Percentiles rank a stretch among this genome's conserved stretches.
These are phyloP conservation scores for Backusella tuberculispora DNA, from an alignment of 192 early-diverging fungal species.

Conservation along the genomic window DNA sequence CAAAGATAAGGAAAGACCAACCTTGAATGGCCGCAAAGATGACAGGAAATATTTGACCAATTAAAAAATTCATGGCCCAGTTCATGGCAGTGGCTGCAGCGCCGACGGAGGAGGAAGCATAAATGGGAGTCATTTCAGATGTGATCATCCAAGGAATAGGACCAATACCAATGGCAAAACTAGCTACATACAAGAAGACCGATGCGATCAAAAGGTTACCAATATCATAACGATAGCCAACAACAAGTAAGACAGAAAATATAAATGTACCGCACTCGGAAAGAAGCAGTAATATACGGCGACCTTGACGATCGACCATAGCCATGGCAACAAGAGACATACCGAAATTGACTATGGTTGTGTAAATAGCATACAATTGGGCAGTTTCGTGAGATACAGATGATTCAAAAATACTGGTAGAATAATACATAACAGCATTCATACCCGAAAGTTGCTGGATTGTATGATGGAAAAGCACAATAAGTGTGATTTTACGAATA, in stretches of 20 bases:
- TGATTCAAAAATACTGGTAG: conserved; percentile 75
- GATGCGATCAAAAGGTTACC: conserved; percentile 60
- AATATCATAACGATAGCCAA: conserved; percentile 60
- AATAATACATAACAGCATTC: conserved; percentile 86
- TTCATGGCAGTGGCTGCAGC: conserved; percentile 75
- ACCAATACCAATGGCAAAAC: conserved; percentile 80
- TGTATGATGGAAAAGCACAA: conserved; percentile 69
- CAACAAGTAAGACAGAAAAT: conserved; percentile 38
- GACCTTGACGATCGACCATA: conserved; percentile 2
- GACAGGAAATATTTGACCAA: conserved; percentile 47
- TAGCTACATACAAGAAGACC: conserved; percentile 76
- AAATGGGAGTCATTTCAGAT: conserved; percentile 76
- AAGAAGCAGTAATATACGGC: not conserved
- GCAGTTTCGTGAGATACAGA: conserved; percentile 51
- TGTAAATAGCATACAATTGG: conserved; percentile 14
- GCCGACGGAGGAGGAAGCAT: conserved; percentile 71
- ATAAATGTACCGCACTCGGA: not conserved
- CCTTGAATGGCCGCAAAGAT: conserved; percentile 28
- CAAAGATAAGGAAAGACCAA: conserved; percentile 22
- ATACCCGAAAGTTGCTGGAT: conserved; percentile 85
- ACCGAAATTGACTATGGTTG: conserved; percentile 6
- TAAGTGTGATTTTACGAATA: conserved; percentile 63
- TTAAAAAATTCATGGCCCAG: conserved; percentile 61
- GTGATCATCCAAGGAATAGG: conserved; percentile 82
- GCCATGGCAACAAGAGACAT: conserved; percentile 17